Base-by-base conservation (phyloP, 805 yeast genomes). In the Spathaspora arborariae region DNA sequence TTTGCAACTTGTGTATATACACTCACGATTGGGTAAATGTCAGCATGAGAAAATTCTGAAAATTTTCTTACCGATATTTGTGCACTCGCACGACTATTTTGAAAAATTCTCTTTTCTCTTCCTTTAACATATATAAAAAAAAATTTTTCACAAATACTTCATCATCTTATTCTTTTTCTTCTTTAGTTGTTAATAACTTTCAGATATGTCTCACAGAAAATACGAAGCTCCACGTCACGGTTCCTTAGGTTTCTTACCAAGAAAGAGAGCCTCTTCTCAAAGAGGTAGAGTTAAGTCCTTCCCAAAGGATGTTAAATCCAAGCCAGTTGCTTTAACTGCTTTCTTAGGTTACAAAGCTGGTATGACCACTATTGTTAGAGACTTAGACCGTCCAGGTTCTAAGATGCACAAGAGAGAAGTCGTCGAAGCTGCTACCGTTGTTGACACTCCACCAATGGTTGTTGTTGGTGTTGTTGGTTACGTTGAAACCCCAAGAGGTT, bases 141-240 rank as follows among this genome's bases (percentile, higher is more conserved):
- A n/a, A 37, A 20, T 20, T 19, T 19, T 19, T 37, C 24, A 37
- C n/a, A 37, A 37, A 8, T 18, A 18, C 5, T 37, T 37, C n/a
- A 18, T 4, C 24, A 6, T 20, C 2, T 20, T 18, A 37, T 24
- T n/a, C 35, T 27, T 26, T 40, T 30, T 16, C 19, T 40, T 40
- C 42, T 40, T 40, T 10, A 40, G 42, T 40, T 40, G 42, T 40
- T 40, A 40, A 40, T 30, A 37, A 40, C 42, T 24, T 20, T 22
- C 38, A 43, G 66, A 56, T 55, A 94, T 94, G 99, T 94, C 99
- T 76, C 99, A 94, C 94, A 89, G 99, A 87, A 94, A 94, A 86
- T 94, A 73, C 94, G 98, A 94, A 88, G 96, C 94, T 68, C 99
- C 99, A 84, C 90, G 99, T 84, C 98, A 94, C 91, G 99, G 99